Conservation (phyloP, 2,329 filamentous ascomycete genomes). For the Colletotrichum sp. region DNA sequence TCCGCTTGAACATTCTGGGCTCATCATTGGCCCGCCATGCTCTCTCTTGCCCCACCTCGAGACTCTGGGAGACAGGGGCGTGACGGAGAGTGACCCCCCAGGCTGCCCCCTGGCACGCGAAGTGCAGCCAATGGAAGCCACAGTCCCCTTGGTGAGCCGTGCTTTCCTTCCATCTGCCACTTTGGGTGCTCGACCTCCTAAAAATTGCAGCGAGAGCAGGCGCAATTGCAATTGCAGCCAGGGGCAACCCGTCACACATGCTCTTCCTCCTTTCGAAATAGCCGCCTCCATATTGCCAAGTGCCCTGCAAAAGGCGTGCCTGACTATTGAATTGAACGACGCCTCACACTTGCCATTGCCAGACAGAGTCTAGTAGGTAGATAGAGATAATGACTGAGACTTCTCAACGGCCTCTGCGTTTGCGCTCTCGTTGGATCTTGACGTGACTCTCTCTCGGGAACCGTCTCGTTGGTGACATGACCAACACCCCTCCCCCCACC, state of each 20-base stretch:
- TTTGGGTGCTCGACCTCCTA: background rate
- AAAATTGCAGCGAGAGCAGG: background rate
- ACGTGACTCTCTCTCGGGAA: background rate
- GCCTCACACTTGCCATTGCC: background rate
- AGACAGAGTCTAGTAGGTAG: background rate
- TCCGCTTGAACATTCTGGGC: conserved; percentile 12
- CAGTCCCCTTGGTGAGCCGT: background rate
- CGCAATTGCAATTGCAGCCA: background rate
- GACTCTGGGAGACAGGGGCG: background rate
- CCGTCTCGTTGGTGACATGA: background rate
- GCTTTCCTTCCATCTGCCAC: background rate
- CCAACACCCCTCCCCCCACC: background rate
- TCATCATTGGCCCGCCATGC: background rate
- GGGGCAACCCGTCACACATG: background rate
- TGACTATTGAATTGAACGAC: background rate
- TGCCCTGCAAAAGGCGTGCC: background rate
- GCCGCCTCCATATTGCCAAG: background rate
- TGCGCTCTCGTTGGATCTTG: background rate
- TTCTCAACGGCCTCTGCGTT: background rate
- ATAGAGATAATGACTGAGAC: background rate
- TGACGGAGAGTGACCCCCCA: background rate
- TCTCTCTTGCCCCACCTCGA: background rate
- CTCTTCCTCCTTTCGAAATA: background rate
- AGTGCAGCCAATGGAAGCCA: background rate
- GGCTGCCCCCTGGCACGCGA: background rate